These are phyloP conservation scores for Myxozyma neotropica DNA, from an alignment of 805 yeast species.

Conservation along the genomic window DNA sequence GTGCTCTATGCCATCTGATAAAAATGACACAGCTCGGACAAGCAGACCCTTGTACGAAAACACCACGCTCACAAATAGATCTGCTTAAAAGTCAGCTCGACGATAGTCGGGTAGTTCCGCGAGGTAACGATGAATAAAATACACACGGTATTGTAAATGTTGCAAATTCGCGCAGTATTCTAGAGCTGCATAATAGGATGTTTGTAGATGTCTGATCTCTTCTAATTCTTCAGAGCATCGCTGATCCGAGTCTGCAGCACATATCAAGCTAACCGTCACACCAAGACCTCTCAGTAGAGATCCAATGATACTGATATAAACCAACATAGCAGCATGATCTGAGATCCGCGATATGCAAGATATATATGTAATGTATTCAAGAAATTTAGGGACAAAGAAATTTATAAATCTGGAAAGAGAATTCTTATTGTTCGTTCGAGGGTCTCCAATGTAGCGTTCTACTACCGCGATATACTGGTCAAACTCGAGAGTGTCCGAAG, in stretches of 20 bases:
- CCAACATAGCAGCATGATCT: background rate
- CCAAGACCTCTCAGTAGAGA: background rate
- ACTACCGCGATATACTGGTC: background rate
- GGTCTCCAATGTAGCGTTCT: background rate
- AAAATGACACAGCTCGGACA: background rate
- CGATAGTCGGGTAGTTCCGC: too few species aligned
- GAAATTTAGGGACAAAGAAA: background rate
- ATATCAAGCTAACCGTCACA: background rate
- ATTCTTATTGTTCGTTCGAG: background rate
- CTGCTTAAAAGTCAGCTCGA: background rate
- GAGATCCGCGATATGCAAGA: background rate
- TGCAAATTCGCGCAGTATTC: background rate
- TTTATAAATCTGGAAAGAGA: background rate
- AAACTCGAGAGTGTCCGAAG: background rate
- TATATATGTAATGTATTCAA: background rate
- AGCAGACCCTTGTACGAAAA: background rate
- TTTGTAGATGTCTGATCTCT: background rate
- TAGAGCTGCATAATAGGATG: background rate
- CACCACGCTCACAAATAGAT: background rate
- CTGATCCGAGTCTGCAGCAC: background rate
- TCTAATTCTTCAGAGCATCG: background rate
- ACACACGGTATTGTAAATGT: background rate
- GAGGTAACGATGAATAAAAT: too few species aligned
- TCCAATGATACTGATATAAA: background rate
- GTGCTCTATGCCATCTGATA: background rate